Base-by-base conservation (phyloP, 805 yeast species). In the Grigorovia yakushimaensis region DNA sequence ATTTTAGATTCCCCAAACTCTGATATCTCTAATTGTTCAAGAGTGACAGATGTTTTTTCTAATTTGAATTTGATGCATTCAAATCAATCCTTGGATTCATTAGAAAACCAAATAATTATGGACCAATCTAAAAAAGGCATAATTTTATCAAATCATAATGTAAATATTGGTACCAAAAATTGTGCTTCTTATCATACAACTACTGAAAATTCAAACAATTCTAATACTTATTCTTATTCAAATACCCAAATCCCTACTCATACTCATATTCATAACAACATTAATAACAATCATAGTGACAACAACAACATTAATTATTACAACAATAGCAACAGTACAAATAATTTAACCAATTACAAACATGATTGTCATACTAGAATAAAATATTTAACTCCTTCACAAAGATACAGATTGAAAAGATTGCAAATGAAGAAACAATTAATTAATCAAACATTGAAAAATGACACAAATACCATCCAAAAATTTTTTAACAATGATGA, bases 381-480 rank as follows among this genome's bases (percentile, higher is more conserved):
- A 35, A 57, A 9, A 47, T 43, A 35, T 6, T 44, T 68, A 48
- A 70, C 73, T 0, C 73, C 73, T 1, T 69, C 72, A 3, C 74
- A 70, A 51, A 57, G 65, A 39, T 63, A 65, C 43, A 58, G 73
- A 37, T 50, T 70, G 39, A 57, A 70, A 24, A 61, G 67, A 47
- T 64, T 60, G 30, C 67, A 61, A 42, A 64, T 62, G 17, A 60
- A 64, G 39, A 51, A 55, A 1, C 59, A 62, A 13, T 48, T 64
- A 45, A 57, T 33, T 57, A 62, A 5, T 44, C 52, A 38, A 13
- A 13, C n/a, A 18, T 40, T 20, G 20, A 40, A 22, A 23, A 23
- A 18, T 39, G 24, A 20, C 23, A 18, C 41, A 8, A 18, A 39
- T 18, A 21, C 9, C 13, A 27, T 10, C 9, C 5, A 27, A 10